Percentiles rank a stretch among this genome's conserved stretches.
phyloP scores from a whole-genome alignment of 2,329 filamentous ascomycete species.

The Alternaria panax region DNA sequence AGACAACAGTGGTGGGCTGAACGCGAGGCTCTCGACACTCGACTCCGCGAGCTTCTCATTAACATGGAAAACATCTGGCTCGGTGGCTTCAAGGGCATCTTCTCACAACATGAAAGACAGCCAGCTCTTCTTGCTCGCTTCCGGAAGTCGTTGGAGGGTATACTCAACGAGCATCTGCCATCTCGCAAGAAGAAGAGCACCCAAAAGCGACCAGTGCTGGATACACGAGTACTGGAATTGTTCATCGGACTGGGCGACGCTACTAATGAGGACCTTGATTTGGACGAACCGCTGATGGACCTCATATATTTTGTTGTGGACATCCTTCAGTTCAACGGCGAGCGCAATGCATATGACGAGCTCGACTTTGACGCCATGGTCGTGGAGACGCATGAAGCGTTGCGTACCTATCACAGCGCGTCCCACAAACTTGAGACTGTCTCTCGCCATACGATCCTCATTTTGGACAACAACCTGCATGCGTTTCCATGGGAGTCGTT shows the following conservation, averaged over 20 bases:
- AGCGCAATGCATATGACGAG: conserved; percentile 96
- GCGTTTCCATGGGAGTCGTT: conserved; percentile 95
- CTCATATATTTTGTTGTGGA: conserved; percentile 96
- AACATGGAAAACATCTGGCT: conserved; percentile 95
- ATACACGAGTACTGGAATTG: conserved; percentile 78
- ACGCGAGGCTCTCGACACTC: conserved; percentile 78
- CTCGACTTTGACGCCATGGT: conserved; percentile 94
- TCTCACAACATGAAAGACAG: conserved; percentile 74
- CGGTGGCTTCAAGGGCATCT: conserved; percentile 93
- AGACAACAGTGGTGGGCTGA: conserved; percentile 90
- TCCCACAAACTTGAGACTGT: conserved; percentile 47
- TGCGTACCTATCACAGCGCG: conserved; percentile 76
- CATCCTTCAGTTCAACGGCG: conserved; percentile 94
- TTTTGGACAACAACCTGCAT: conserved; percentile 91
- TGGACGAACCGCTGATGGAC: conserved; percentile 90
- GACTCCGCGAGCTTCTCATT: conserved; percentile 77
- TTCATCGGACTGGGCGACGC: conserved; percentile 86
- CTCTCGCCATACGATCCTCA: conserved; percentile 77
- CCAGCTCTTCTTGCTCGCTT: conserved; percentile 75
- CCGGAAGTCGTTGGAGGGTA: conserved; percentile 76
- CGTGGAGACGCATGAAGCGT: conserved; percentile 83
- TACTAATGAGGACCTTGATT: conserved; percentile 70
- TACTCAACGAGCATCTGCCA: conserved; percentile 84
- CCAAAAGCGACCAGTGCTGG: conserved; percentile 60
- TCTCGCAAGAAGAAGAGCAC: conserved; percentile 73